phyloP scores from a whole-genome alignment of 2,329 filamentous ascomycete genomes.

The Calonectria pseudoreteaudii region DNA sequence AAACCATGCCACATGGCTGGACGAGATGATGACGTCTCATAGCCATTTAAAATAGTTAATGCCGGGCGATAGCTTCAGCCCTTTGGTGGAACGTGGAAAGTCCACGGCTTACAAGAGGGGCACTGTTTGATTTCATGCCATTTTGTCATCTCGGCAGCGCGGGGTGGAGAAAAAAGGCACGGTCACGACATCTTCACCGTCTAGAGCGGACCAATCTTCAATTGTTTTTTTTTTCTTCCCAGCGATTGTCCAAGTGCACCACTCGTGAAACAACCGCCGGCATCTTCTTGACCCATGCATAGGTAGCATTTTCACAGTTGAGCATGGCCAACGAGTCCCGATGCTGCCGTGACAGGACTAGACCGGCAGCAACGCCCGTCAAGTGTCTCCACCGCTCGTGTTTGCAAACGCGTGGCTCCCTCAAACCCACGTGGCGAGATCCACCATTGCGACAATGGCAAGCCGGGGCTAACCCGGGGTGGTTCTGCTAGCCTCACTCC shows the following conservation, averaged over 20 bases:
- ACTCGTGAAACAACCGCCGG: slow-evolving; percentile 6
- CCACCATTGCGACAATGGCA: slow-evolving; percentile 31
- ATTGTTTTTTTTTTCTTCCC: not conserved
- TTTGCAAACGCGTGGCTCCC: slow-evolving; percentile 41
- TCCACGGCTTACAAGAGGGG: slow-evolving; percentile 9
- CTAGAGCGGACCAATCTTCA: not conserved
- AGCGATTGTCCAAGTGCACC: slow-evolving; percentile 6
- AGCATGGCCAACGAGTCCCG: not conserved
- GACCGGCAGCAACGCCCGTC: slow-evolving; percentile 27
- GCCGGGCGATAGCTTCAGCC: slow-evolving; percentile 20
- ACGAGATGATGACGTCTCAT: slow-evolving; percentile 21
- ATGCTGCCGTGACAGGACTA: slow-evolving; percentile 29
- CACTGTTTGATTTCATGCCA: slow-evolving; percentile 5
- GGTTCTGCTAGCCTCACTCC: slow-evolving; percentile 34
- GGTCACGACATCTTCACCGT: not conserved
- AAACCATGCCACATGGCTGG: slow-evolving; percentile 38
- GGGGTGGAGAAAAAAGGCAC: slow-evolving; percentile 1
- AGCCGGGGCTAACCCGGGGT: slow-evolving; percentile 21
- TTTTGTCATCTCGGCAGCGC: slow-evolving; percentile 11
- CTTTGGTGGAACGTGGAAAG: slow-evolving; percentile 26
- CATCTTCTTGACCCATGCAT: slow-evolving; percentile 24
- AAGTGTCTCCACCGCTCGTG: slow-evolving; percentile 38
- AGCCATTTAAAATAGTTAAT: slow-evolving; percentile 17
- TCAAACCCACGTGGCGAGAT: slow-evolving; percentile 45
- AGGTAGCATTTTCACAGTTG: not conserved